Base-by-base conservation (phyloP, 192 early-diverging fungal genomes). In the Podila epigama region DNA sequence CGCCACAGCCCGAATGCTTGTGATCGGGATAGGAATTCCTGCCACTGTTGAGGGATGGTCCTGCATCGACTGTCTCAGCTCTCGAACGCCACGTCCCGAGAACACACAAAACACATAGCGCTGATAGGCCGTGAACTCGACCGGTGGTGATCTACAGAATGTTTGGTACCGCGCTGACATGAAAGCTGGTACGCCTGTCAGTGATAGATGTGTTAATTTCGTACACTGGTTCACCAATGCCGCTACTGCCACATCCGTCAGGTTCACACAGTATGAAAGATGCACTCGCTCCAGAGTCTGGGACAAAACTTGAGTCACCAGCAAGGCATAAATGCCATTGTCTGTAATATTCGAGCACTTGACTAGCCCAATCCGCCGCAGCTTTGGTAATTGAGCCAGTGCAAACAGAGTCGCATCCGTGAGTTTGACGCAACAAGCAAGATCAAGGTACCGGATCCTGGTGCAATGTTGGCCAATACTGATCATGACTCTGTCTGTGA, bases 321-420 rank as follows among this genome's bases (percentile, higher is more conserved):
- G 64, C 25, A 88, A 65, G 9, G 84, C 82, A 25, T 81, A 68
- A 34, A 89, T 80, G 5, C 79, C 79, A 35, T 75, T 59, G 54
- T 89, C 85, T 4, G 87, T 87, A 36, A 89, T 83, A n/a, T 85
- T 83, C n/a, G 69, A 79, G 60, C 87, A 89, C 59, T 89, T 89
- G 37, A 89, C 87, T 2, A 89, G 64, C 31, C 87, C 87, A 36
- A 89, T 86, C 10, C 87, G 75, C 25, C 82, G 79, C 25, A 89
- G 52, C 60, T 84, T 85, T 11, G 83, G 85, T 18, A 89, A 55
- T 27, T 82, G 83, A 20, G 85, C 80, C 10, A 89, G 57, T 27
- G 82, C 85, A 68, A 83, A 69, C 3, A 89, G 73, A 1, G 87
- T 50, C 1, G 60, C 64, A 54, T 89, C 85, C 2, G 87, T 87